Percentiles rank a stretch among this genome's conserved stretches.
Conservation (phyloP, 2,329 filamentous ascomycete genomes). For the Talaromyces sp. region DNA sequence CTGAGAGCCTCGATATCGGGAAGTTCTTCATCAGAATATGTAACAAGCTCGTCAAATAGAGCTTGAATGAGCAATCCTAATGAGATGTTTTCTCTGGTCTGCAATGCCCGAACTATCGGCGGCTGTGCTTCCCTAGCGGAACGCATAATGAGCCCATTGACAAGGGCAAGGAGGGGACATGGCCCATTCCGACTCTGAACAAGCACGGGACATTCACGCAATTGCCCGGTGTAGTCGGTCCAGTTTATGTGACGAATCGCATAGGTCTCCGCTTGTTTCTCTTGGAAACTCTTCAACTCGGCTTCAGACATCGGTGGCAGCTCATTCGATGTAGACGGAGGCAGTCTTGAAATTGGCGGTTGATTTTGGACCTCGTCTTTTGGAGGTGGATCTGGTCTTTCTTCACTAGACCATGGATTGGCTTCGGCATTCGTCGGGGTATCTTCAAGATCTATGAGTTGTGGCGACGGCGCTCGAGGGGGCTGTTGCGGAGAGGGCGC, state of each 20-base stretch:
- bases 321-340: neutral
- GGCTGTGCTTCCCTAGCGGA: constrained; percentile 65
- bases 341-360: neutral
- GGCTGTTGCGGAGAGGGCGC: constrained; percentile 4
- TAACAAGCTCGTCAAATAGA: constrained; percentile 90
- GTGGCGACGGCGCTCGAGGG: neutral
- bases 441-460: constrained; percentile 16
- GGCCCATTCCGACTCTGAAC: constrained; percentile 93
- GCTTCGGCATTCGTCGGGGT: constrained; percentile 6
- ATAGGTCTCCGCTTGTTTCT: constrained; percentile 70
- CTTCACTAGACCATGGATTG: constrained; percentile 13
- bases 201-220: constrained; percentile 78
- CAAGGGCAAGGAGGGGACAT: constrained; percentile 85
- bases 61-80: constrained; percentile 80
- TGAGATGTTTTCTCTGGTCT: constrained; percentile 80
- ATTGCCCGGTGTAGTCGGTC: constrained; percentile 64
- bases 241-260: constrained; percentile 89
- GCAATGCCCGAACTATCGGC: constrained; percentile 71
- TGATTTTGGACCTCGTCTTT: neutral
- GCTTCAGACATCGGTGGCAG: constrained; percentile 26
- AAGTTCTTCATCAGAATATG: constrained; percentile 64
- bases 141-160: constrained; percentile 85
- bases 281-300: constrained; percentile 34
- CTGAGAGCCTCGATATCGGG: constrained; percentile 89
- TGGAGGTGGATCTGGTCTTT: neutral